Evolutionary conservation across 306 rosid genomes (phyloP).

Genomic region (Cicer yamashitae): DNA sequence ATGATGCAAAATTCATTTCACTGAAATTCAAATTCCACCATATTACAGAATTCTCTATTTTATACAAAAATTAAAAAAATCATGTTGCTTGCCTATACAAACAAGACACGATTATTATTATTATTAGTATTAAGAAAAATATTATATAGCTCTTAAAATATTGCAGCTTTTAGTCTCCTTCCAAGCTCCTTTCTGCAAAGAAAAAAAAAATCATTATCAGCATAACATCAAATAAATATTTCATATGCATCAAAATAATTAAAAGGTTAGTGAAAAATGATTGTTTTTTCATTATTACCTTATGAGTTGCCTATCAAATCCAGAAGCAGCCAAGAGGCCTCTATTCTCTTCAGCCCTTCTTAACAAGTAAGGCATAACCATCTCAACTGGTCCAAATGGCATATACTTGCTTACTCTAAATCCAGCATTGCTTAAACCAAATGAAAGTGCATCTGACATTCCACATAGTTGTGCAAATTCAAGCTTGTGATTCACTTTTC

Average conservation of each 20-base stretch:
- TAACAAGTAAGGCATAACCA: slow-evolving; percentile 81
- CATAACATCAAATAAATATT: slow-evolving; percentile 6
- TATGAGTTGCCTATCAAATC: slow-evolving; percentile 69
- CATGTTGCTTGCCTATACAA: neutral
- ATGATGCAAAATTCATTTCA: neutral
- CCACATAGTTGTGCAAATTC: slow-evolving; percentile 15
- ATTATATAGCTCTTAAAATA: slow-evolving; percentile 32
- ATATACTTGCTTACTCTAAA: slow-evolving; percentile 92
- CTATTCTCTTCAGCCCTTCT: slow-evolving; percentile 94
- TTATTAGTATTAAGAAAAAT: neutral
- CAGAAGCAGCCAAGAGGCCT: slow-evolving; percentile 80
- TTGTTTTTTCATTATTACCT: slow-evolving; percentile 45
- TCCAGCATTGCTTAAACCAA: slow-evolving; percentile 79
- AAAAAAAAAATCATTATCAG: neutral
- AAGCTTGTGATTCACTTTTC: slow-evolving; percentile 18
- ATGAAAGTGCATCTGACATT: slow-evolving; percentile 74
- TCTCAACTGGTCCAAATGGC: slow-evolving; percentile 87
- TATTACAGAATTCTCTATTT: neutral
- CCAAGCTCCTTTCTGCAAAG: slow-evolving; percentile 63
- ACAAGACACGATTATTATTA: neutral
- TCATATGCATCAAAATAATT: neutral
- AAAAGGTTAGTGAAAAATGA: neutral
- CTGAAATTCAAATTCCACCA: neutral
- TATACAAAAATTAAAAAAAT: neutral
- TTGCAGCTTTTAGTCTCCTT: slow-evolving; percentile 60